Evolutionary conservation across 208 protist genomes (phyloP), one percentile per base, ranked within the genome.

Genomic region (Phytomonas sp.): DNA sequence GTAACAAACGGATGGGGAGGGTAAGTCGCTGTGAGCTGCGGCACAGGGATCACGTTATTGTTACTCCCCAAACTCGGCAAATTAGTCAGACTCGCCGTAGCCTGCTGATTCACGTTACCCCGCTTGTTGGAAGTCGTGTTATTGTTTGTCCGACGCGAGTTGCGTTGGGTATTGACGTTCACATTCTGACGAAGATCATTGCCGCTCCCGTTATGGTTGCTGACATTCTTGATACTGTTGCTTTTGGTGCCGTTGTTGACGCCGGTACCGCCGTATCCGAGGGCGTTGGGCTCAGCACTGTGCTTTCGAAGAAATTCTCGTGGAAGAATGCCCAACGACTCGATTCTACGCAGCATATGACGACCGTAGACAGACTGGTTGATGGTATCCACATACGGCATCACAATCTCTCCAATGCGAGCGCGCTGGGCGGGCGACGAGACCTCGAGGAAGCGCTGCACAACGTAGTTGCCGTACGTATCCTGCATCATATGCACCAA

Each of bases 401-500:
- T 53, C 60, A 89, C 78, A 9, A 85, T 62, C 30, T 87, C 74
- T 9, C 76, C 83, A 46, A 94, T 83, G 37, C 77, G 77, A 46
- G 70, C 66, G 59, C 83, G 79, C 77, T 94, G 88, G 36, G 61
- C 56, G 33, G 66, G 59, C 33, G 77, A 83, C 29, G 81, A 78
- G 11, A 67, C 70, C 62, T 98, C 94, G 20, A 99, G 73, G 66
- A 99, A 81, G 67, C 97, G 97, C 84, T 99, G 97, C 20, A 98
- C 91, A 0, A 99, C 97, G 79, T 99, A 99, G 84, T 99, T 99
- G 17, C 94, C 97, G 74, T 96, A 99, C 64, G 89, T 95, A 73
- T 99, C 97, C 77, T 96, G 96, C 85, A 98, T 95, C 89, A 99
- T 98, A 63, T 82, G 76, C 29, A 95, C 82, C 28, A 97, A 72